These are phyloP conservation scores for Termitomyces sp. DNA, from an alignment of 768 basidiomycete genomes.

Conservation along the genomic window DNA sequence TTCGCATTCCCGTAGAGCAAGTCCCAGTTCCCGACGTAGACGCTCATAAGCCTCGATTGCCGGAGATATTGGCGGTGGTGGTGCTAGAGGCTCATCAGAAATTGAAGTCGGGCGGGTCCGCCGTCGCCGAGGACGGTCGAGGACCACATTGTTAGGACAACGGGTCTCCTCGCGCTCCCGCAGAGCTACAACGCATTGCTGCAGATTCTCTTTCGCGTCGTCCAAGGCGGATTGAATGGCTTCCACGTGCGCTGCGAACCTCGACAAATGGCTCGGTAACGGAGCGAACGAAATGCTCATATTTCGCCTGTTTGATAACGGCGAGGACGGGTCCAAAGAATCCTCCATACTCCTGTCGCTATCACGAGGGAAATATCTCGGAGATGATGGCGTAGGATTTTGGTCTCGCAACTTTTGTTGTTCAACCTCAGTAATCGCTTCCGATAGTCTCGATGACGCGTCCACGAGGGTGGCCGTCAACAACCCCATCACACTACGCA, in stretches of 20 bases:
- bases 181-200: slow-evolving; percentile 56
- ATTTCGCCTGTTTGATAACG: slow-evolving; percentile 2
- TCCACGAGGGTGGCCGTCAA: slow-evolving; percentile 67
- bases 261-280: slow-evolving; percentile 60
- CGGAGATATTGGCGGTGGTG: slow-evolving; percentile 32
- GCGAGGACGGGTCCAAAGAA: background rate
- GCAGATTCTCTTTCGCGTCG: slow-evolving; percentile 67
- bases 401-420: slow-evolving; percentile 47
- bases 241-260: slow-evolving; percentile 73
- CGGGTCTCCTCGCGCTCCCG: slow-evolving; percentile 43
- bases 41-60: slow-evolving; percentile 73
- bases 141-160: slow-evolving; percentile 9
- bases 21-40: slow-evolving; percentile 70
- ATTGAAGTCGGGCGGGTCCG: slow-evolving; percentile 13
- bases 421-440: slow-evolving; percentile 62
- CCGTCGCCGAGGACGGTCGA: slow-evolving; percentile 10
- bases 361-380: slow-evolving; percentile 4
- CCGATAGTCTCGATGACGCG: slow-evolving; percentile 55
- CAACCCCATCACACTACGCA: slow-evolving; percentile 68
- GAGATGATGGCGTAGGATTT: slow-evolving; percentile 37
- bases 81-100: slow-evolving; percentile 26
- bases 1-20: slow-evolving; percentile 80
- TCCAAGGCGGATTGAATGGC: slow-evolving; percentile 65
- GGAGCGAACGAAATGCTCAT: slow-evolving; percentile 60
- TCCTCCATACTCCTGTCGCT: slow-evolving; percentile 9